Percentiles rank a stretch among this genome's conserved stretches.
phyloP scores from a whole-genome alignment of 2,329 filamentous ascomycete genomes.

The Pseudogymnoascus sp. region DNA sequence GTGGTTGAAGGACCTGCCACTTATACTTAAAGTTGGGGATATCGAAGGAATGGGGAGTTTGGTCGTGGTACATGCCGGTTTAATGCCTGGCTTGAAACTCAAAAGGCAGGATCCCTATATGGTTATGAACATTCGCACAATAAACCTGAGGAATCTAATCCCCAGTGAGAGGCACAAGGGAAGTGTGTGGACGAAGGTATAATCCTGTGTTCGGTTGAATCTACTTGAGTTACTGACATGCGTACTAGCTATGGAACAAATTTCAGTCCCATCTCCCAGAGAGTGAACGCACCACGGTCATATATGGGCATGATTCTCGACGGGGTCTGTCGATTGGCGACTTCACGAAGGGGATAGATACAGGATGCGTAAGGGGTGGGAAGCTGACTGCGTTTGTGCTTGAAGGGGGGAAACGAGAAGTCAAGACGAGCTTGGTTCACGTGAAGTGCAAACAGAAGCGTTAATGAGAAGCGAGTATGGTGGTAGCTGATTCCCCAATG shows the following conservation, averaged over 20 bases:
- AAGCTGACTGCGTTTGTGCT: slow-evolving; percentile 72
- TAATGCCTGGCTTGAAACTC: slow-evolving; percentile 68
- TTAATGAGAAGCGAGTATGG: background rate
- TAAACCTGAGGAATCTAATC: slow-evolving; percentile 21
- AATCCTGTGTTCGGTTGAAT: background rate
- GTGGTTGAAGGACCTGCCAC: slow-evolving; percentile 65
- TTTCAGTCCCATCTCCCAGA: slow-evolving; percentile 35
- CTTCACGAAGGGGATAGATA: slow-evolving; percentile 81
- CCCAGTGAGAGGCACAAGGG: slow-evolving; percentile 24
- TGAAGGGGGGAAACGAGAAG: slow-evolving; percentile 41
- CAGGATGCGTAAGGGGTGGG: slow-evolving; percentile 70
- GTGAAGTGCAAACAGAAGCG: slow-evolving; percentile 22
- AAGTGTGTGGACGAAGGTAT: slow-evolving; percentile 27
- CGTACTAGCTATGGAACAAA: slow-evolving; percentile 46
- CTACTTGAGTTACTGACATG: slow-evolving; percentile 13
- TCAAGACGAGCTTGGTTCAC: slow-evolving; percentile 24
- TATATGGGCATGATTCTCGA: slow-evolving; percentile 84
- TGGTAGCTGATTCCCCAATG: background rate
- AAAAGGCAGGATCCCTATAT: slow-evolving; percentile 67
- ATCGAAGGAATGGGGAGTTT: slow-evolving; percentile 56
- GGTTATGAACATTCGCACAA: slow-evolving; percentile 85
- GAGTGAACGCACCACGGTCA: slow-evolving; percentile 52
- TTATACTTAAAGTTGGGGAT: slow-evolving; percentile 68
- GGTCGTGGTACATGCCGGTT: slow-evolving; percentile 75
- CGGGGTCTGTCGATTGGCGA: slow-evolving; percentile 57